These are phyloP conservation scores for Achaetomium macrosporum DNA, from an alignment of 2,329 filamentous ascomycete species.

Conservation along the genomic window DNA sequence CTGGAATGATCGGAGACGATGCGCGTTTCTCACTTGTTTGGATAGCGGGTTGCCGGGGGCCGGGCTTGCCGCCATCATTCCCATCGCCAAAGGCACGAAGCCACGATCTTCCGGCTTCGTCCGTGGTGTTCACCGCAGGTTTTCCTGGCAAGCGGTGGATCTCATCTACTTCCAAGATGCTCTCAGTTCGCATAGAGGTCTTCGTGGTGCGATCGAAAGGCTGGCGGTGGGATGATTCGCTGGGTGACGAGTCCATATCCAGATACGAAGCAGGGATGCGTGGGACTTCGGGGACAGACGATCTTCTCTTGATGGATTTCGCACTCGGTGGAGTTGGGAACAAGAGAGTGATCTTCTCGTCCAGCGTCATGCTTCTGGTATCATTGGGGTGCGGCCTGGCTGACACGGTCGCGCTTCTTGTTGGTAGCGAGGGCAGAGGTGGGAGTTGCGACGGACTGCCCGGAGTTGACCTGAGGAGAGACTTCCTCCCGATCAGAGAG, in stretches of 20 bases:
- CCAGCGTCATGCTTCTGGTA: constrained; percentile 53
- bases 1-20: constrained; percentile 47
- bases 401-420: constrained; percentile 36
- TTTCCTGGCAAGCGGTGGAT: constrained; percentile 18
- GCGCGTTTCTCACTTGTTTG: constrained; percentile 35
- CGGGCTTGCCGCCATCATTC: constrained; percentile 9
- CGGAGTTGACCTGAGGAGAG: constrained; percentile 38
- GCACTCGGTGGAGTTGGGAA: constrained; percentile 37
- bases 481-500: constrained; percentile 41
- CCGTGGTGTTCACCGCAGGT: constrained; percentile 27
- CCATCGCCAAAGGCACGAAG: constrained; percentile 31
- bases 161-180: constrained; percentile 36
- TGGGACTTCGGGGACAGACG: constrained; percentile 42
- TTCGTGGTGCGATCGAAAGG: constrained; percentile 34
- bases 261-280: constrained; percentile 31
- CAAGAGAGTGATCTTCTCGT: constrained; percentile 51
- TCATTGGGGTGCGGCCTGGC: constrained; percentile 43
- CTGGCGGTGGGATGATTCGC: constrained; percentile 20
- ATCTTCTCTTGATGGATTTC: constrained; percentile 28
- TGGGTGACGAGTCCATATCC: constrained; percentile 21
- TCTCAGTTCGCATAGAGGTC: constrained; percentile 36
- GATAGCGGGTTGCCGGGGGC: constrained; percentile 16
- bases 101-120: constrained; percentile 35
- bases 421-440: constrained; percentile 45
- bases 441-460: constrained; percentile 47